A percentile compares a stretch with the other conserved stretches of the same genome.
phyloP scores from a whole-genome alignment of 225 moss, liverwort and hornwort species.

The Sphagnum contortum region DNA sequence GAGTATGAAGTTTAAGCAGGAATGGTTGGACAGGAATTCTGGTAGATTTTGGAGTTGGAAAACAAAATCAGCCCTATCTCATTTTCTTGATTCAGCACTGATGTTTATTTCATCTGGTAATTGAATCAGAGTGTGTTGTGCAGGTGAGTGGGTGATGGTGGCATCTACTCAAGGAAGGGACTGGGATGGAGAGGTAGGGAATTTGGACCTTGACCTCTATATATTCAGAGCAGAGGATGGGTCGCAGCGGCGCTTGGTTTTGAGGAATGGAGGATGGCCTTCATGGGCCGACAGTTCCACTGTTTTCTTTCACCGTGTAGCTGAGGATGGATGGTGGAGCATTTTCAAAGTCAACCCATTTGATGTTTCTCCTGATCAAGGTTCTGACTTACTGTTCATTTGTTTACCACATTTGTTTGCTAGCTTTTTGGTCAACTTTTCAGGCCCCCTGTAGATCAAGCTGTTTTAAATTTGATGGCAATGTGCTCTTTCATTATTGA shows the following conservation, averaged over 20 bases:
- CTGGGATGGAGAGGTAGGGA: slow-evolving; percentile 43
- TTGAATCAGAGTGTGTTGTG: not conserved
- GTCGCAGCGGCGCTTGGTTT: slow-evolving; percentile 39
- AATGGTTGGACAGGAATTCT: no score
- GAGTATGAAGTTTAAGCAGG: no score
- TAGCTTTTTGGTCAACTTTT: no score
- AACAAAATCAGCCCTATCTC: no score
- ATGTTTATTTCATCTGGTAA: no score
- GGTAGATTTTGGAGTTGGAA: no score
- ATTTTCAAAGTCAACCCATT: slow-evolving; percentile 48
- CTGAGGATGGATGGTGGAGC: slow-evolving; percentile 91
- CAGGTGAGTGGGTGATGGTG: slow-evolving; percentile 73
- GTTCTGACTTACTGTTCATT: slow-evolving; percentile 1
- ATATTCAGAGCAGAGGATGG: slow-evolving; percentile 60
- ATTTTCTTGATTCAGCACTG: no score
- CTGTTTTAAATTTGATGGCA: no score
- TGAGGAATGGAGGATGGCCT: slow-evolving; percentile 73
- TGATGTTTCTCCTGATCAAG: slow-evolving; percentile 25
- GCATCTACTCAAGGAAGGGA: slow-evolving; percentile 57
- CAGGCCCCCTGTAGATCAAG: no score
- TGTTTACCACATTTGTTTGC: no score
- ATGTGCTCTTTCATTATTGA: no score
- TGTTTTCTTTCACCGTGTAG: slow-evolving; percentile 68
- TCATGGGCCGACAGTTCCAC: slow-evolving; percentile 62
- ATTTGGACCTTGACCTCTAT: slow-evolving; percentile 51